A percentile compares a stretch with the other conserved stretches of the same genome.
phyloP scores from a whole-genome alignment of 352 stramenopile genomes.

The Phytopythium boreale region DNA sequence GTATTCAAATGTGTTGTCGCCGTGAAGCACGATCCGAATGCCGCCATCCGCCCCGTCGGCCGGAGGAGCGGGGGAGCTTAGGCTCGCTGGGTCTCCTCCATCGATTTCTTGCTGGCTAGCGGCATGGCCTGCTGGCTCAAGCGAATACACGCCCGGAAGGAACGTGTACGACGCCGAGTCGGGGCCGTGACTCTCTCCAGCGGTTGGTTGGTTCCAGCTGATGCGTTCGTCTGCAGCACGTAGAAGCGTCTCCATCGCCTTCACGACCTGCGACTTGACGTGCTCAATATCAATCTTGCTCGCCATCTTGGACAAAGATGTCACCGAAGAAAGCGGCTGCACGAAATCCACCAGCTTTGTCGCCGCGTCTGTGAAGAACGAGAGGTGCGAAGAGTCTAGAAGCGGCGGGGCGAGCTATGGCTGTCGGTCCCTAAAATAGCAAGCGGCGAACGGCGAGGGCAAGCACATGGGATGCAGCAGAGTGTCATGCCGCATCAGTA shows the following conservation, averaged over 20 bases:
- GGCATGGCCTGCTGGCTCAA: background rate
- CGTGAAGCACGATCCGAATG: constrained; percentile 54
- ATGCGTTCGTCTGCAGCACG: constrained; percentile 55
- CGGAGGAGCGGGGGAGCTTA: background rate
- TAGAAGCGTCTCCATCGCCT: constrained; percentile 57
- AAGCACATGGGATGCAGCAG: background rate
- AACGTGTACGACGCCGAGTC: constrained; percentile 34
- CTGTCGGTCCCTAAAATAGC: background rate
- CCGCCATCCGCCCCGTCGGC: constrained; percentile 31
- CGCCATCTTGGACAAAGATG: constrained; percentile 10
- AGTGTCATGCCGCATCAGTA: background rate
- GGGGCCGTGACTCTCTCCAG: background rate
- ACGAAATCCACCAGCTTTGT: background rate
- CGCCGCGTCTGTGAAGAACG: background rate
- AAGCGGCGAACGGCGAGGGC: background rate
- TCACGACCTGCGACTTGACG: constrained; percentile 57
- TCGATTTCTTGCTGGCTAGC: background rate
- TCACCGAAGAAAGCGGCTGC: background rate
- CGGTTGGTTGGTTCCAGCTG: constrained; percentile 37
- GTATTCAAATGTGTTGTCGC: constrained; percentile 84
- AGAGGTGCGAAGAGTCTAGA: background rate
- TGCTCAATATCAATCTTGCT: constrained; percentile 30
- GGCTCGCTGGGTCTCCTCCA: background rate
- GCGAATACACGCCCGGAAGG: constrained; percentile 58
- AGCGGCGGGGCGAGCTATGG: background rate